A percentile compares a stretch with the other conserved stretches of the same genome.
These are phyloP conservation scores for Crucihimalaya himalaica DNA, from an alignment of 345 rosid species.

Conservation along the genomic window DNA sequence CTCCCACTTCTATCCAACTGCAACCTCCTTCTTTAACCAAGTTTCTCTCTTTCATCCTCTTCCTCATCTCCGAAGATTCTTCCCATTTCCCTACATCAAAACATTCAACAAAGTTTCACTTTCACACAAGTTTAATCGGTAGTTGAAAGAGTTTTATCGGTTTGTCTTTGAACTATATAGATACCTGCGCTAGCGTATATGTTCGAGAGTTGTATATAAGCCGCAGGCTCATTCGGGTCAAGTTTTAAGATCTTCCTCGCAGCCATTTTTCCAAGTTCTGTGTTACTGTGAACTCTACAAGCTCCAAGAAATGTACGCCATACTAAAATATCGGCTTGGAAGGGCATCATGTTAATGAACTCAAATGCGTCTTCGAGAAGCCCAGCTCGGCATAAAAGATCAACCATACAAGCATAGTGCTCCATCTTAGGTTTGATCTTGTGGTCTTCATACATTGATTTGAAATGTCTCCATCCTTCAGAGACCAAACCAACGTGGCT, in stretches of 20 bases:
- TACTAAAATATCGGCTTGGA: conserved; percentile 51
- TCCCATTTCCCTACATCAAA: conserved; percentile 56
- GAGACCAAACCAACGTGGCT: conserved; percentile 77
- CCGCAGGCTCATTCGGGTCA: conserved; percentile 66
- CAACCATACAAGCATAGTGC: conserved; percentile 85
- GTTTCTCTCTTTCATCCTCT: conserved; percentile 59
- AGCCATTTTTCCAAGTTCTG: conserved; percentile 58
- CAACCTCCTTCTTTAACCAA: conserved; percentile 77
- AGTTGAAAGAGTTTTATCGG: neutral
- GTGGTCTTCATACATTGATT: conserved; percentile 59
- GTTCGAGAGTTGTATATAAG: conserved; percentile 68
- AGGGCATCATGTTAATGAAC: conserved; percentile 62
- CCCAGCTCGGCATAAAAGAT: conserved; percentile 67
- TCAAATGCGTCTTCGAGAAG: conserved; percentile 56
- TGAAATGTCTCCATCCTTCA: conserved; percentile 63
- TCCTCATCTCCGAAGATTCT: conserved; percentile 54
- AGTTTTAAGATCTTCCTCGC: conserved; percentile 66
- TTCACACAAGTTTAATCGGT: neutral
- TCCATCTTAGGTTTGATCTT: conserved; percentile 68
- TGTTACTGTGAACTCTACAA: conserved; percentile 58
- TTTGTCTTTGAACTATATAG: neutral
- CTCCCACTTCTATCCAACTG: conserved; percentile 76
- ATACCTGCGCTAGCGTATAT: conserved; percentile 58
- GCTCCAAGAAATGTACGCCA: conserved; percentile 84
- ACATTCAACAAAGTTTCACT: neutral